Conservation (phyloP, 805 yeast genomes). For the Starmerella gropengiesseri region DNA sequence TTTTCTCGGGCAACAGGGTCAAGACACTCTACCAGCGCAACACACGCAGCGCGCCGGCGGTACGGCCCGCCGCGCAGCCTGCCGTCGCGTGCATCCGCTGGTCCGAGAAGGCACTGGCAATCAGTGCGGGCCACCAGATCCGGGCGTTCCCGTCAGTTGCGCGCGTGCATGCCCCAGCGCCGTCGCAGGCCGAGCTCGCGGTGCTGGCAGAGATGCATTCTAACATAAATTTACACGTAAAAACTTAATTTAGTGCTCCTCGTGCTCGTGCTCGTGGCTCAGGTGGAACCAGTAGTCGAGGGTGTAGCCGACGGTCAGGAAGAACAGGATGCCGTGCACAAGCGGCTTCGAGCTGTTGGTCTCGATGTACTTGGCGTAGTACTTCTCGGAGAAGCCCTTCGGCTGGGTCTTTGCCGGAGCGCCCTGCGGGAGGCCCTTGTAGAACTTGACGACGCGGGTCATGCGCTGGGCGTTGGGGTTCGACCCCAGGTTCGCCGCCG, state of each 20-base stretch:
- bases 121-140: slow-evolving; percentile 5
- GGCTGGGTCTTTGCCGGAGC: slow-evolving; percentile 67
- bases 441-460: slow-evolving; percentile 88
- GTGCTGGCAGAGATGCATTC: slow-evolving; percentile 1
- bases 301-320: slow-evolving; percentile 72
- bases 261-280: slow-evolving; percentile 27
- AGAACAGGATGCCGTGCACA: slow-evolving; percentile 58
- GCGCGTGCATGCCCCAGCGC: background rate
- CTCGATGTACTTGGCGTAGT: slow-evolving; percentile 62
- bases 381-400: slow-evolving; percentile 34
- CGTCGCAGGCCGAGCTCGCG: background rate
- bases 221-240: slow-evolving; percentile 5
- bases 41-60: no score
- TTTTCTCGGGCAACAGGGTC: background rate
- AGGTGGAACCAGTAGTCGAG: slow-evolving; percentile 88
- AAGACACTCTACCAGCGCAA: background rate
- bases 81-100: slow-evolving; percentile 7
- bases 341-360: slow-evolving; percentile 29
- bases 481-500: slow-evolving; percentile 85
- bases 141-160: slow-evolving; percentile 1
- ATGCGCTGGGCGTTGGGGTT: slow-evolving; percentile 96
- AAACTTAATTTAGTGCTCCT: slow-evolving; percentile 8
- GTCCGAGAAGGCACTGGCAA: slow-evolving; percentile 4
- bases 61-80: no score
- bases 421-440: slow-evolving; percentile 93